phyloP scores from a whole-genome alignment of 2,329 filamentous ascomycete genomes.

The Fusarium sp. region DNA sequence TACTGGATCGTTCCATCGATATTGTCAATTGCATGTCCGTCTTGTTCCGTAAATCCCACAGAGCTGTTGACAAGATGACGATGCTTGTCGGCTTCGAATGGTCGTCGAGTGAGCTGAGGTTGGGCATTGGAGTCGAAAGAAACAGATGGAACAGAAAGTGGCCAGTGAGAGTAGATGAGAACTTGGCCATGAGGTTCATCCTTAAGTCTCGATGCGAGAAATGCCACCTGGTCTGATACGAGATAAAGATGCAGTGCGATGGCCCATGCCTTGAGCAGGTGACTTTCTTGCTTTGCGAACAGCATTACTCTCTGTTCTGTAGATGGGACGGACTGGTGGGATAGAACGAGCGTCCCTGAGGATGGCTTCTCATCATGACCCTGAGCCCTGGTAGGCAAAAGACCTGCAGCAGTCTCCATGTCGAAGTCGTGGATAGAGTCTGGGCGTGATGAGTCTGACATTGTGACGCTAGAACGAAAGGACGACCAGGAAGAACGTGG shows the following conservation, averaged over 20 bases:
- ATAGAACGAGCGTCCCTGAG: background rate
- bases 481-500: background rate
- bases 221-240: background rate
- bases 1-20: background rate
- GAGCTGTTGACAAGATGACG: background rate
- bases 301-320: background rate
- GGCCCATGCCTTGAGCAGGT: background rate
- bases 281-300: background rate
- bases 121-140: background rate
- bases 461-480: background rate
- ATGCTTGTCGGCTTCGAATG: background rate
- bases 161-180: background rate
- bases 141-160: background rate
- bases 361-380: background rate
- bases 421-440: constrained; percentile 4
- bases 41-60: background rate
- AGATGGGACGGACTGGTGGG: background rate
- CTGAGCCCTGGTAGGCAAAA: background rate
- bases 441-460: constrained; percentile 1
- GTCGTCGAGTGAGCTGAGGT: background rate
- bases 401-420: background rate
- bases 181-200: background rate
- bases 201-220: background rate
- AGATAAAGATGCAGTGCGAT: background rate
- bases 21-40: background rate